Conservation (phyloP, 345 rosid genomes). For the Brassica nigra region DNA sequence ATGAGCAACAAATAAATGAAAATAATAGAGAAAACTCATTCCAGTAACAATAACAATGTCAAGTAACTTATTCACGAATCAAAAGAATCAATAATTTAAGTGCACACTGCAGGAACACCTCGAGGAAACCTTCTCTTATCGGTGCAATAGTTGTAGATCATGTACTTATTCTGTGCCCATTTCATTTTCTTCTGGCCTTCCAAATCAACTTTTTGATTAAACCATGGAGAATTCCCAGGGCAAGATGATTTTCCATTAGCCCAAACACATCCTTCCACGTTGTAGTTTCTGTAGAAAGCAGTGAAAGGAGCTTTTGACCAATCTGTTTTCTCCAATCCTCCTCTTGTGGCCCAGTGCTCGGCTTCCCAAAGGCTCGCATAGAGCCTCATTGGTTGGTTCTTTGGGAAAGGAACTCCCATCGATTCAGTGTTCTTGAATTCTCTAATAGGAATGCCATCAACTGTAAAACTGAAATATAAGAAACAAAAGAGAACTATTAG, state of each 20-base stretch:
- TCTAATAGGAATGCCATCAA: not conserved
- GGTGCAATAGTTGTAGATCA: conserved; percentile 52
- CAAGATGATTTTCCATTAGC: not conserved
- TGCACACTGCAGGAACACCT: conserved; percentile 54
- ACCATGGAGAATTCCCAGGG: conserved; percentile 33
- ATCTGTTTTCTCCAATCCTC: not conserved
- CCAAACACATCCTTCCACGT: not conserved
- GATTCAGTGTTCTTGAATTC: not conserved
- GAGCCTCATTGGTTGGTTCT: not conserved
- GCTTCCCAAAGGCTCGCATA: not conserved
- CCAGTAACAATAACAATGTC: not conserved
- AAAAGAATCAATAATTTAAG: conserved; percentile 15
- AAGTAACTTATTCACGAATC: conserved; percentile 11
- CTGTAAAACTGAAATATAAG: not conserved
- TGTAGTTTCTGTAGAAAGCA: not conserved
- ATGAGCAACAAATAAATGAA: conserved; percentile 19
- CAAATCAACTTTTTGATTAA: conserved; percentile 40
- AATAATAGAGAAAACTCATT: conserved; percentile 9
- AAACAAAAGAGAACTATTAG: not conserved
- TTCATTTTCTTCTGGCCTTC: conserved; percentile 4
- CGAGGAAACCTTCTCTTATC: conserved; percentile 50
- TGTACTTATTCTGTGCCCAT: conserved; percentile 45
- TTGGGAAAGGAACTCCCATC: not conserved
- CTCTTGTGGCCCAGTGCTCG: not conserved
- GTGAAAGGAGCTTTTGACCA: not conserved